Conservation (phyloP, 1,139 yeast genomes). For the Taphrina wiesneri region DNA sequence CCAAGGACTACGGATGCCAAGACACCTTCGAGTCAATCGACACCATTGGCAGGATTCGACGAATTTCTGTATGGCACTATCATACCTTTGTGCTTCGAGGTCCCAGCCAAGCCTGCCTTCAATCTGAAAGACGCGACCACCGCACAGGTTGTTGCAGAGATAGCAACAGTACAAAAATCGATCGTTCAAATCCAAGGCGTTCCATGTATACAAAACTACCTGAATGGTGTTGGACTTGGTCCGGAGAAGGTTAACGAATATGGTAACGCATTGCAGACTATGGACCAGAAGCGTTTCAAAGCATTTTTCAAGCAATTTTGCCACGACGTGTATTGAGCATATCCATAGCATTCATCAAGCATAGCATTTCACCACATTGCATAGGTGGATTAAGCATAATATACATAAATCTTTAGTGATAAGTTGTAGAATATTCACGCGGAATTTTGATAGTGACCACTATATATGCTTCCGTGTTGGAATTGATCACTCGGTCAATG, state of each 20-base stretch:
- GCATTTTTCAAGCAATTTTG: conserved; percentile 25
- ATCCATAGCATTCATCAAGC: neutral
- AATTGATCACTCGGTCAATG: too few relatives aligned
- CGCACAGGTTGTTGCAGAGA: conserved; percentile 71
- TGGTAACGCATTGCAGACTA: conserved; percentile 19
- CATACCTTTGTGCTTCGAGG: conserved; percentile 70
- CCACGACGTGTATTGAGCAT: conserved; percentile 12
- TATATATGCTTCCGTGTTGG: too few relatives aligned
- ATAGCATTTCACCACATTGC: neutral
- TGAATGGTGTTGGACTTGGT: conserved; percentile 16
- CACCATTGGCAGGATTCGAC: conserved; percentile 61
- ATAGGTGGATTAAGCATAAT: neutral
- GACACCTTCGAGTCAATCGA: neutral
- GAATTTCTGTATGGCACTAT: conserved; percentile 67
- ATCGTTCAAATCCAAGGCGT: conserved; percentile 34
- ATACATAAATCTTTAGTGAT: neutral
- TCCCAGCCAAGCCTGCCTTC: conserved; percentile 71
- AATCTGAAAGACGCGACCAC: conserved; percentile 77
- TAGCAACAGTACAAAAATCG: conserved; percentile 67
- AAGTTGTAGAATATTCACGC: neutral
- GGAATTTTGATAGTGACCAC: too few relatives aligned
- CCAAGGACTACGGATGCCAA: conserved; percentile 11
- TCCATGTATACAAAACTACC: conserved; percentile 4
- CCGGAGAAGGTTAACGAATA: conserved; percentile 7
- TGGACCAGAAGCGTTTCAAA: conserved; percentile 32